Base-by-base conservation (phyloP, 2,329 filamentous ascomycete species). In the Fusarium sp. region DNA sequence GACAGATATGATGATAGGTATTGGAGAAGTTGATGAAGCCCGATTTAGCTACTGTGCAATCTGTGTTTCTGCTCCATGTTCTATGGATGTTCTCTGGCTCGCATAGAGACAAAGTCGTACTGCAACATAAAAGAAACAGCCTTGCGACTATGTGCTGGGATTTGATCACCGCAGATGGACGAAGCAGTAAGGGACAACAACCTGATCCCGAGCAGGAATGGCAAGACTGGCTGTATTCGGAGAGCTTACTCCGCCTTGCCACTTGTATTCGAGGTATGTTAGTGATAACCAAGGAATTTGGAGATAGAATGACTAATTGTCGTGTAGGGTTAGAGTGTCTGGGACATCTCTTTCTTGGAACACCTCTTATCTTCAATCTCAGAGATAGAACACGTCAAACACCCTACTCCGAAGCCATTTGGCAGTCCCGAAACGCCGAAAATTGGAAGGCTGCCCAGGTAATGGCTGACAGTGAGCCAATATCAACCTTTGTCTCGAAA, bases 161-260 rank as follows among this genome's bases (percentile, higher is more conserved):
- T 5, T 14, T 58, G 2, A 2, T 60, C 14, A 15, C 16, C 10
- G 9, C 34, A 2, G 34, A 38, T 1, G 4, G 1, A 4, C 29
- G 34, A 14, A 10, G 12, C 14, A n/a, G 40, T 0, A 42, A 46
- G 12, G 8, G 0, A 6, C 7, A 24, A 16, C 32, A 40, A 9
- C 2, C 3, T 16, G 40, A 18, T 2, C 0, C 3, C 7, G 12
- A 22, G 0, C 15, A 3, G 3, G 51, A 45, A 6, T 60, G 57
- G 57, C 10, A 32, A 3, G 1, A 1, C 0, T 58, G 52, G 52
- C 5, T 60, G 0, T 0, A 2, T 0, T 7, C 18, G 0, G 57
- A 58, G 16, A 46, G 42, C 5, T 20, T 30, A 14, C 10, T 60
- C 1, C 57, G 52, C 9, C 2, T 60, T 0, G 10, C 5, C 0